Conservation (phyloP, 257 asterid genomes). For the Leonotis leonurus region DNA sequence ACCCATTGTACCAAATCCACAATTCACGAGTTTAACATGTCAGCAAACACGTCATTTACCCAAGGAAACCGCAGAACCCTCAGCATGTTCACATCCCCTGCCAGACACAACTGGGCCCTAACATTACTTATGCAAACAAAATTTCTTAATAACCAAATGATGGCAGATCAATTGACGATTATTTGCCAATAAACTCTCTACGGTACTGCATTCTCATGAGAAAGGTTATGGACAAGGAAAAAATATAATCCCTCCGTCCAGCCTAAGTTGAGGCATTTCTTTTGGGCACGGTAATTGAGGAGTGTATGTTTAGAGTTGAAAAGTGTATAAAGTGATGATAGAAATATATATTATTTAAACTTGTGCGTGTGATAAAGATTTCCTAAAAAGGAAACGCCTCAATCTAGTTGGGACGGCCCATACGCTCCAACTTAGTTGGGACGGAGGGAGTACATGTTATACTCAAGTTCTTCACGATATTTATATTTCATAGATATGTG, state of each 20-base stretch:
- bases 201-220: background rate
- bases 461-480: background rate
- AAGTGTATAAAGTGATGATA: too few relatives aligned
- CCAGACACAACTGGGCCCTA: background rate
- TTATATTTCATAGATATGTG: background rate
- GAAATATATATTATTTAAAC: too few relatives aligned
- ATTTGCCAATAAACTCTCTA: background rate
- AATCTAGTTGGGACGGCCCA: too few relatives aligned
- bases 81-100: background rate
- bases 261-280: too few relatives aligned
- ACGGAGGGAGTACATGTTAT: too few relatives aligned
- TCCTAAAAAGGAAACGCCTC: too few relatives aligned
- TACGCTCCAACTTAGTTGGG: too few relatives aligned
- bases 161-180: background rate
- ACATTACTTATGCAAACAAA: background rate
- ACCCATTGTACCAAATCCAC: background rate
- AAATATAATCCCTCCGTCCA: too few relatives aligned
- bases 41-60: background rate
- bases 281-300: too few relatives aligned
- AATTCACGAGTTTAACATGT: background rate
- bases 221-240: background rate
- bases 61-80: background rate
- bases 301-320: too few relatives aligned
- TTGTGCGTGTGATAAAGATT: too few relatives aligned
- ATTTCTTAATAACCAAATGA: background rate